Evolutionary conservation across 495 filamentous ascomycete species (phyloP).

Genomic region (Amniculicola lignicola): DNA sequence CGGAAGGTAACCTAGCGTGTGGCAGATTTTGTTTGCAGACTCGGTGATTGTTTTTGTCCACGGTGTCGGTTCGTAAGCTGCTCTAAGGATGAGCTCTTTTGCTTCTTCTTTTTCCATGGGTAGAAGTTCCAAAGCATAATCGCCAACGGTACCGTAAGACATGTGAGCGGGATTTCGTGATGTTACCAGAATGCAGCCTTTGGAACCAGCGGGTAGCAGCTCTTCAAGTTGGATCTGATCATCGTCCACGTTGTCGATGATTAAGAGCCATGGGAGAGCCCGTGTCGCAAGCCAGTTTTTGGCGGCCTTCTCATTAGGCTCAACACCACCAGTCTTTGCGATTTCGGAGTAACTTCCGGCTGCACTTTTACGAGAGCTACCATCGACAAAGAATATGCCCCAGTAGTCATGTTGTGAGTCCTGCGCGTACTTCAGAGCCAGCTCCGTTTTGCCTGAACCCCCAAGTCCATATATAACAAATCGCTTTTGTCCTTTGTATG

Average conservation of each 20-base stretch:
- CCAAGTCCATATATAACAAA: background rate
- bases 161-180: background rate
- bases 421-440: background rate
- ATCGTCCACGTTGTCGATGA: background rate
- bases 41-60: background rate
- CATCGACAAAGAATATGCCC: background rate
- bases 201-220: background rate
- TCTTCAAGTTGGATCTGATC: background rate
- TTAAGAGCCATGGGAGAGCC: background rate
- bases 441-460: background rate
- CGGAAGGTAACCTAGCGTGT: background rate
- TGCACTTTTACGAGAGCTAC: background rate
- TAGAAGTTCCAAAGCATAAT: background rate
- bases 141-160: background rate
- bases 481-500: background rate
- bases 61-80: background rate
- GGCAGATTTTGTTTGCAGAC: background rate
- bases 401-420: background rate
- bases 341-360: background rate
- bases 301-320: background rate
- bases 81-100: background rate
- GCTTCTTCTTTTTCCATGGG: background rate
- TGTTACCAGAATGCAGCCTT: background rate
- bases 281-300: background rate
- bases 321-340: background rate